Base-by-base conservation (phyloP, 164 flowering plant genomes). In the Cinnamomum micranthum region DNA sequence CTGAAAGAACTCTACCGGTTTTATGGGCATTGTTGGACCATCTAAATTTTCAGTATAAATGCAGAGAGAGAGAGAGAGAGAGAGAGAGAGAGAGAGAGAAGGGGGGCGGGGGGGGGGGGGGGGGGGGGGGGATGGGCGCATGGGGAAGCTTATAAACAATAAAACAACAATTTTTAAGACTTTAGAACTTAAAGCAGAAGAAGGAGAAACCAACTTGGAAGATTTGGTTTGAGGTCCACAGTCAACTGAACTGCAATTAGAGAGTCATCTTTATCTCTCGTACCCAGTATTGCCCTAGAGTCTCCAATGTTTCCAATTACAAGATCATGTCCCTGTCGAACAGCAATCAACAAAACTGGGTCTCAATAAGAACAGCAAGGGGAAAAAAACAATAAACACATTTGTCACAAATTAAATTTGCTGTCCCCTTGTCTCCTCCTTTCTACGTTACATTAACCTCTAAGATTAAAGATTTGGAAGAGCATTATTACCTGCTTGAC, bases 171-270 rank as follows among this genome's bases (percentile, higher is more conserved):
- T 52, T 20, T 9, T 9, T 55, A 55, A 70, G 19, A 33, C 22
- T 55, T n/a, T 20, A 68, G 15, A 68, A 31, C 7, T 19, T 55
- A 55, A 14, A 55, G 60, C 20, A 19, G 17, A 17, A 35, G 76
- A 31, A 67, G 73, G 51, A 74, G 70, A 76, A 69, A 78, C 17
- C 70, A 10, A 93, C 98, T 89, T 88, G 99, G 99, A 80, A 95
- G 97, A 81, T 90, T 92, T 71, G 99, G 99, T 78, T 95, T 95
- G 69, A 95, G 96, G 84, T 95, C 99, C 63, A 95, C 94, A 69
- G 99, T 95, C 88, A 95, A 84, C 89, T 95, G 99, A 72, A 95
- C 89, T 24, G 99, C 90, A 80, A 77, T 59, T 70, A 95, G 93
- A 75, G 80, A 71, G 75, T 85, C 84, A 74, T 90, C 89, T 68